Evolutionary conservation across 2,329 filamentous ascomycete genomes (phyloP), one percentile per base, ranked within the genome.

Genomic region (Calonectria pauciramosa): DNA sequence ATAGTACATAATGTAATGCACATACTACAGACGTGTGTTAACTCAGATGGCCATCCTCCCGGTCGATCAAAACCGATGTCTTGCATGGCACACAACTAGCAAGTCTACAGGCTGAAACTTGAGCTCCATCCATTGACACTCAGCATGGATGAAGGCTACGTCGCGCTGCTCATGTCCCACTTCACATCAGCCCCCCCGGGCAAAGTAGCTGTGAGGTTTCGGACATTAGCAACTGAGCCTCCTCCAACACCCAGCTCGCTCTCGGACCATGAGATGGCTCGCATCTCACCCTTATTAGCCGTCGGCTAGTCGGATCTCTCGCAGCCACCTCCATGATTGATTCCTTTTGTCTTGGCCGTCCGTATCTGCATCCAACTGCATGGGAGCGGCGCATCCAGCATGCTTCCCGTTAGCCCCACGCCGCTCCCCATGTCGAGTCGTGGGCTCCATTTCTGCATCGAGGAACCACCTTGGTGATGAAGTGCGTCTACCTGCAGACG

Each of bases 151-250:
- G 10, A 13, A 32, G 26, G 56, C 23, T 41, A 38, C 36, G 36
- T 14, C 34, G 52, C 52, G 52, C 3, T 56, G 18, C 52, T 32
- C 52, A 11, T 13, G 30, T 56, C 52, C 52, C 52, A 56, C 60
- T 41, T 65, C 41, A 49, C 38, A 49, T 65, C 38, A 44, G 60
- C 38, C 26, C 41, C 34, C 34, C 38, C 41, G 26, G 38, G 38
- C 30, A 10, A 20, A 49, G 38, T 26, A 47, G 38, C 60, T 65
- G 60, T 65, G 60, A 65, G 60, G 60, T 65, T 47, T 65, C 60
- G 60, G 60, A 65, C 60, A 47, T 65, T 44, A 65, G 26, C 41
- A 65, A 47, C 34, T 65, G 60, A 65, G 41, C 60, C 60, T 64
- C 59, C 16, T 16, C 38, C 26, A 49, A 65, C 60, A 18, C 60